Evolutionary conservation across 1,139 yeast genomes (phyloP).

Genomic region (Yamadazyma taylorii): DNA sequence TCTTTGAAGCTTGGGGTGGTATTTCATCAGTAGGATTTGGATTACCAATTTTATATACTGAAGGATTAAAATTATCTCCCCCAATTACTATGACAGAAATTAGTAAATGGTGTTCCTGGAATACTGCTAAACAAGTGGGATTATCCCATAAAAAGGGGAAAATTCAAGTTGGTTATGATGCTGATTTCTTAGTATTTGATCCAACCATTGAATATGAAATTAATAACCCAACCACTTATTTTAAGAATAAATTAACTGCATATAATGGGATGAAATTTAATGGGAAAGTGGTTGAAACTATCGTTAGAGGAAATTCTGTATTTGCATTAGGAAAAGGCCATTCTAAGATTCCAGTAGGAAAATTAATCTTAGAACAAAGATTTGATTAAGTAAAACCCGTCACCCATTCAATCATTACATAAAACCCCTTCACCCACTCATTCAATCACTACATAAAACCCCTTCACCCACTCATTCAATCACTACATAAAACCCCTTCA

Average conservation of each 20-base stretch:
- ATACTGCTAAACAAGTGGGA: conserved; percentile 87
- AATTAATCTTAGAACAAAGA: conserved; percentile 59
- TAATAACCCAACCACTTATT: conserved; percentile 58
- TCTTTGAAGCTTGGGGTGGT: conserved; percentile 97
- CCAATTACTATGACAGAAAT: conserved; percentile 62
- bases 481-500: too few species aligned
- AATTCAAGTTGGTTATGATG: conserved; percentile 74
- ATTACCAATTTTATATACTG: conserved; percentile 75
- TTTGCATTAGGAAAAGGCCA: conserved; percentile 61
- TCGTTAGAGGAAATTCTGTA: conserved; percentile 71
- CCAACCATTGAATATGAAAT: conserved; percentile 56
- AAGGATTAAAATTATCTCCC: conserved; percentile 56
- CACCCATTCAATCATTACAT: neutral
- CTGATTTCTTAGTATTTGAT: conserved; percentile 83
- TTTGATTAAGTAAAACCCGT: conserved; percentile 7
- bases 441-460: neutral
- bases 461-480: too few species aligned
- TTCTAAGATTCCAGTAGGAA: conserved; percentile 55
- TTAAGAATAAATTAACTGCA: conserved; percentile 86
- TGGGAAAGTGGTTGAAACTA: conserved; percentile 78
- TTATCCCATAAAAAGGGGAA: conserved; percentile 70
- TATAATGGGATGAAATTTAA: conserved; percentile 67
- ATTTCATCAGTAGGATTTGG: conserved; percentile 92
- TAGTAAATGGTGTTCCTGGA: conserved; percentile 73
- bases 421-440: too few species aligned